A percentile compares a stretch with the other conserved stretches of the same genome.
Evolutionary conservation across 2,329 filamentous ascomycete genomes (phyloP).

Genomic region (Exophiala xenobiotica): DNA sequence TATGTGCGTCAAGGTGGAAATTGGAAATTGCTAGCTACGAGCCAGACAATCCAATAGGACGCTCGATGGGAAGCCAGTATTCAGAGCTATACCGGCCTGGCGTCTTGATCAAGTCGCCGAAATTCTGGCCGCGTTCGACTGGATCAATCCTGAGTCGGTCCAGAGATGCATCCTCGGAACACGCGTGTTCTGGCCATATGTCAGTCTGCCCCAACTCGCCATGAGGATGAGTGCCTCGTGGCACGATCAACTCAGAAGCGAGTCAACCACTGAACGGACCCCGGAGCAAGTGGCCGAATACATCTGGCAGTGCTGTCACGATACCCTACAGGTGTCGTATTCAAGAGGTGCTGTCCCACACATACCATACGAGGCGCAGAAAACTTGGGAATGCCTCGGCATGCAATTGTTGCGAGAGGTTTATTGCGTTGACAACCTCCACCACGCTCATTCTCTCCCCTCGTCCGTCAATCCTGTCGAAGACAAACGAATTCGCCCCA

Average conservation of each 20-base stretch:
- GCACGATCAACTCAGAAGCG: neutral
- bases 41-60: neutral
- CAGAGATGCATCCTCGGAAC: slow-evolving; percentile 5
- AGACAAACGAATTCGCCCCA: neutral
- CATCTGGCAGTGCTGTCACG: too few species aligned
- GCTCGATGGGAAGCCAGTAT: neutral
- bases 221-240: neutral
- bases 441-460: neutral
- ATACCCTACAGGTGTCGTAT: too few species aligned
- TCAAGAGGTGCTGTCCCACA: neutral
- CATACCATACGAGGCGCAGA: neutral
- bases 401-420: neutral
- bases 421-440: neutral
- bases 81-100: slow-evolving; percentile 14
- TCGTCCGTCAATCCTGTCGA: neutral
- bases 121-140: slow-evolving; percentile 16
- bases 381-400: neutral
- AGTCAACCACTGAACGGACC: neutral
- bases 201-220: slow-evolving; percentile 9
- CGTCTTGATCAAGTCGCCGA: slow-evolving; percentile 12
- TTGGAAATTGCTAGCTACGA: slow-evolving; percentile 22
- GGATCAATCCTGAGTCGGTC: slow-evolving; percentile 16
- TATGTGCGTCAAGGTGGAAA: slow-evolving; percentile 9
- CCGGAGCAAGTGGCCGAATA: too few species aligned
- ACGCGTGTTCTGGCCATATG: slow-evolving; percentile 8